A percentile compares a stretch with the other conserved stretches of the same genome.
These are phyloP conservation scores for Penicillium ochrochloron DNA, from an alignment of 495 filamentous ascomycete genomes.

Conservation along the genomic window DNA sequence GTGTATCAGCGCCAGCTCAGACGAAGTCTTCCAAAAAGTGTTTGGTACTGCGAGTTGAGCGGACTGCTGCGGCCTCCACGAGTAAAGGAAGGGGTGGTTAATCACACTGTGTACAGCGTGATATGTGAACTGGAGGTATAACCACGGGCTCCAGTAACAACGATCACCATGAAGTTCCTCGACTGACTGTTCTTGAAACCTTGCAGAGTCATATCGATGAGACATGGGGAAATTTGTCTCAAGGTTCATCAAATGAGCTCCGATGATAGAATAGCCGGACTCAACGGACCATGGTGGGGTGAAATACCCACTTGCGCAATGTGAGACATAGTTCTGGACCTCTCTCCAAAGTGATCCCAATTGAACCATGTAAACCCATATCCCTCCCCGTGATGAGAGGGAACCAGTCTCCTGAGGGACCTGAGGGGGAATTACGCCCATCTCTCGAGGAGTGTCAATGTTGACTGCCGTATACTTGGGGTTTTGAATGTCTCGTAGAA, in stretches of 20 bases:
- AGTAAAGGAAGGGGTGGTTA: slow-evolving; percentile 52
- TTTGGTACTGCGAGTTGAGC: slow-evolving; percentile 49
- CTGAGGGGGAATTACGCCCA: slow-evolving; percentile 29
- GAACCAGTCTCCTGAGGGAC: slow-evolving; percentile 35
- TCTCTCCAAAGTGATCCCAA: slow-evolving; percentile 47
- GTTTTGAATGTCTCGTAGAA: slow-evolving; percentile 37
- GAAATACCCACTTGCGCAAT: slow-evolving; percentile 42
- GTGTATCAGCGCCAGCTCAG: slow-evolving; percentile 47
- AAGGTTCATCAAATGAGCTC: slow-evolving; percentile 46
- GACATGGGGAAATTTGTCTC: slow-evolving; percentile 46
- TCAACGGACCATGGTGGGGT: slow-evolving; percentile 49
- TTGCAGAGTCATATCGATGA: slow-evolving; percentile 48
- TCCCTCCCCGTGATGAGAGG: slow-evolving; percentile 37
- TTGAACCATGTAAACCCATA: slow-evolving; percentile 46
- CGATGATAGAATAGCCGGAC: slow-evolving; percentile 46
- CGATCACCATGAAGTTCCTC: slow-evolving; percentile 41
- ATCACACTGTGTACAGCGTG: slow-evolving; percentile 48
- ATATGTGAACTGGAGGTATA: slow-evolving; percentile 51
- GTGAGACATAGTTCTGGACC: slow-evolving; percentile 43
- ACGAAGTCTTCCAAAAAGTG: slow-evolving; percentile 49
- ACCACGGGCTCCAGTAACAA: slow-evolving; percentile 49
- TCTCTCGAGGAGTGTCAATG: slow-evolving; percentile 21
- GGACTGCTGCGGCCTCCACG: slow-evolving; percentile 49
- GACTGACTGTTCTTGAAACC: slow-evolving; percentile 44
- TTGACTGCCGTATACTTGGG: slow-evolving; percentile 32